phyloP scores from a whole-genome alignment of 805 yeast genomes.

The Wickerhamiella qilinensis region DNA sequence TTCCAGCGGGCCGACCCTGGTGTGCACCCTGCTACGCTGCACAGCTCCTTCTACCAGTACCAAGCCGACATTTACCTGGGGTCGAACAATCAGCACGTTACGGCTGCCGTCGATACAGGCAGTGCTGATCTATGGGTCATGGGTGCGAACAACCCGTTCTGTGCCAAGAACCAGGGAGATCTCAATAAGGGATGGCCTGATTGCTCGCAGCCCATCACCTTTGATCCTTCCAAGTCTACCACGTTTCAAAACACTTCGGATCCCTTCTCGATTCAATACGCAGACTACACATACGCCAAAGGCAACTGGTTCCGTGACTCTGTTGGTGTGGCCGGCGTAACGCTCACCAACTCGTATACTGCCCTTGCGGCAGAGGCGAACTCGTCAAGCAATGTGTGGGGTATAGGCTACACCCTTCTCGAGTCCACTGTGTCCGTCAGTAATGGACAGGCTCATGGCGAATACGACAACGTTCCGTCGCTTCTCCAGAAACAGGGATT shows the following conservation, averaged over 20 bases:
- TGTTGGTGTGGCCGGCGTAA: conserved; percentile 31
- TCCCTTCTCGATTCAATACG: conserved; percentile 26
- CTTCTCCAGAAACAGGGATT: conserved; percentile 23
- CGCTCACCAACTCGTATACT: conserved; percentile 35
- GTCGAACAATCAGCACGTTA: conserved; percentile 34
- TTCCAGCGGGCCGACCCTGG: neutral
- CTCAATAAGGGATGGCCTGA: neutral
- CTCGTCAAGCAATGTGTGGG: conserved; percentile 53
- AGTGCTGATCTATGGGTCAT: conserved; percentile 53
- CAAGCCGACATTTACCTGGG: conserved; percentile 27
- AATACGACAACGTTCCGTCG: conserved; percentile 18
- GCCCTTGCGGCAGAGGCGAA: conserved; percentile 56
- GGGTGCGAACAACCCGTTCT: conserved; percentile 8
- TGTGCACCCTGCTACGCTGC: neutral
- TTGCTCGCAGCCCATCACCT: conserved; percentile 5
- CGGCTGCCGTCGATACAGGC: conserved; percentile 52
- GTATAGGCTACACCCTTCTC: conserved; percentile 50
- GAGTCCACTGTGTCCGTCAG: conserved; percentile 22
- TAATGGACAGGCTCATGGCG: conserved; percentile 4
- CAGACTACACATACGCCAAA: conserved; percentile 28
- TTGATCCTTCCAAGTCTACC: conserved; percentile 17
- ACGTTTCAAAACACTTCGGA: conserved; percentile 8
- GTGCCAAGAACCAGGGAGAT: conserved; percentile 1
- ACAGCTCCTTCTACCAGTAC: conserved; percentile 6
- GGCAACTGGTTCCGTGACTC: conserved; percentile 46